phyloP scores from a whole-genome alignment of 495 filamentous ascomycete genomes.

The Tuber calosporum region DNA sequence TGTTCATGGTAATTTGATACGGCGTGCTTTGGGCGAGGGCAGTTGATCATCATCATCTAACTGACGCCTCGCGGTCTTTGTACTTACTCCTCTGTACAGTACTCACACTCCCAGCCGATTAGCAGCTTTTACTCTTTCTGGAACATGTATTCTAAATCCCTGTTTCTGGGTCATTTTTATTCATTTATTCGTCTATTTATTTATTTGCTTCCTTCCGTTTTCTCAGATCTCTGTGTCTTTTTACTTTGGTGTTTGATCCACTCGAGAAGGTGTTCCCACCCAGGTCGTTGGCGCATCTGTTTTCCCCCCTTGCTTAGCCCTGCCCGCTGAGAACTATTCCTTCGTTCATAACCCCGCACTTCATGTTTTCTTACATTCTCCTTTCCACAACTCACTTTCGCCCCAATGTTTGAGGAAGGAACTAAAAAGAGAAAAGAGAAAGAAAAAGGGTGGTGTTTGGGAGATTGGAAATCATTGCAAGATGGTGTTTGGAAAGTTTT shows the following conservation, averaged over 20 bases:
- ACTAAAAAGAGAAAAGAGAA: background rate
- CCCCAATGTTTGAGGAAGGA: background rate
- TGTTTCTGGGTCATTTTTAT: background rate
- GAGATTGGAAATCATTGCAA: background rate
- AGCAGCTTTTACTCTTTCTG: background rate
- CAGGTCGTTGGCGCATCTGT: background rate
- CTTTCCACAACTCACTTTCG: background rate
- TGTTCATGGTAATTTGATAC: background rate
- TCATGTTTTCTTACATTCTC: background rate
- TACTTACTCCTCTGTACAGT: constrained; percentile 2
- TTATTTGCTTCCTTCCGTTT: background rate
- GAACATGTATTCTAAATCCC: constrained; percentile 2
- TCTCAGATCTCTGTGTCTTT: background rate
- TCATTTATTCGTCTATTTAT: background rate
- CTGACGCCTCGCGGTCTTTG: background rate
- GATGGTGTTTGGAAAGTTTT: background rate
- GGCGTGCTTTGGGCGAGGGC: background rate
- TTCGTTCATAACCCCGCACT: background rate
- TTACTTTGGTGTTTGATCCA: background rate
- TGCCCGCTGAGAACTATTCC: background rate
- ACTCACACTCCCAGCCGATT: background rate
- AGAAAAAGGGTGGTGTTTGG: background rate
- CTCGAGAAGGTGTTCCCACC: background rate
- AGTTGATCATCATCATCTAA: background rate
- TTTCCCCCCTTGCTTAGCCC: background rate